phyloP scores from a whole-genome alignment of 1,284 basidiomycete genomes.

The Xerocomus alliaceus region DNA sequence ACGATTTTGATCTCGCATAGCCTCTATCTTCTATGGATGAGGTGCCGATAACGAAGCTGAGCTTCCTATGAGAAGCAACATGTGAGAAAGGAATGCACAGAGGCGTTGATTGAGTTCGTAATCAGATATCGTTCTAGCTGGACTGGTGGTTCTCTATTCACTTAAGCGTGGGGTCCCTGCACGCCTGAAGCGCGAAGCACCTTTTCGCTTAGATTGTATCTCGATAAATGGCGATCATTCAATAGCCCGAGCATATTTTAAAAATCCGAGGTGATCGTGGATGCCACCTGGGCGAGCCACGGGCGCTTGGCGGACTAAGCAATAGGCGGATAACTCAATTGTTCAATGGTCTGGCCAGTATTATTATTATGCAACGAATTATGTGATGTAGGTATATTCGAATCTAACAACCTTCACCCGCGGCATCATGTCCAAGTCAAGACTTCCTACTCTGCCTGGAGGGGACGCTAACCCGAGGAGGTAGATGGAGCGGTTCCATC shows the following conservation, averaged over 20 bases:
- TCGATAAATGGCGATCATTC: conserved; percentile 28
- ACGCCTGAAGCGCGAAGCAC: neutral
- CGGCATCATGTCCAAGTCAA: conserved; percentile 16
- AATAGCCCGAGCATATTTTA: conserved; percentile 19
- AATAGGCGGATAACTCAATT: conserved; percentile 1
- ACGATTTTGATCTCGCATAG: conserved; percentile 8
- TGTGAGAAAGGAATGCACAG: conserved; percentile 20
- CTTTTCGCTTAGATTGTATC: conserved; percentile 21
- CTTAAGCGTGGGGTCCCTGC: conserved; percentile 1
- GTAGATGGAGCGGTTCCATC: conserved; percentile 24
- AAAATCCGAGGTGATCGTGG: conserved; percentile 41
- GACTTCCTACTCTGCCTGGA: conserved; percentile 5
- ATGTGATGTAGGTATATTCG: conserved; percentile 37
- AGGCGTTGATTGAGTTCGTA: conserved; percentile 10
- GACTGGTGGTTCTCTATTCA: conserved; percentile 6
- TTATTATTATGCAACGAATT: conserved; percentile 37
- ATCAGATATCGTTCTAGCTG: neutral
- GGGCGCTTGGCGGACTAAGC: neutral
- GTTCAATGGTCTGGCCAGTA: conserved; percentile 3
- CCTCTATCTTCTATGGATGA: conserved; percentile 3
- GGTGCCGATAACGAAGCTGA: conserved; percentile 6
- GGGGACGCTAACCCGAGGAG: conserved; percentile 17
- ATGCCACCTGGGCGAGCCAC: neutral
- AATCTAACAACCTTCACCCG: conserved; percentile 24
- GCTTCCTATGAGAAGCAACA: conserved; percentile 4